Percentiles rank a stretch among this genome's conserved stretches.
phyloP scores from a whole-genome alignment of 768 basidiomycete species.

The Leccinum truebloodii region DNA sequence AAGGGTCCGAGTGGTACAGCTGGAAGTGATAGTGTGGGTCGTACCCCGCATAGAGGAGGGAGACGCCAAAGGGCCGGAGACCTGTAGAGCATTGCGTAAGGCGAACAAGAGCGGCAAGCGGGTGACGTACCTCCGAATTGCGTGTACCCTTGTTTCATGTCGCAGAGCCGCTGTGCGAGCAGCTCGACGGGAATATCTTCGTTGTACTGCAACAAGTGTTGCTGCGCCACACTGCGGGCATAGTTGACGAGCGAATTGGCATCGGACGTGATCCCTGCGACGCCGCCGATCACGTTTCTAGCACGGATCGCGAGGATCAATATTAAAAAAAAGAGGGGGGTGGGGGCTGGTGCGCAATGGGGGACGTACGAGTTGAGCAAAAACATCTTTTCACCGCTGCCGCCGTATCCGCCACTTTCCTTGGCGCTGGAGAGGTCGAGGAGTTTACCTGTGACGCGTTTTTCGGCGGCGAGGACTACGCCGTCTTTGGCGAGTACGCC shows the following conservation, averaged over 20 bases:
- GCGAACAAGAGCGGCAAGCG: neutral
- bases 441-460: conserved; percentile 97
- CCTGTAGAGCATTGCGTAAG: conserved; percentile 40
- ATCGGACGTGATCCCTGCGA: conserved; percentile 95
- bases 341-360: neutral
- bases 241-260: conserved; percentile 97
- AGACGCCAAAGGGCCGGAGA: conserved; percentile 97
- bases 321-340: no score
- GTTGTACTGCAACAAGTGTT: conserved; percentile 86
- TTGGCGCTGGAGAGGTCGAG: conserved; percentile 87
- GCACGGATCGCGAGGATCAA: neutral
- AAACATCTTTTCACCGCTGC: conserved; percentile 98
- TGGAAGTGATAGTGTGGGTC: conserved; percentile 97
- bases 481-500: conserved; percentile 90
- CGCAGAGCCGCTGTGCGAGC: conserved; percentile 89
- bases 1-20: conserved; percentile 97
- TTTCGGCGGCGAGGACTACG: conserved; percentile 91
- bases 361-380: conserved; percentile 80
- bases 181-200: conserved; percentile 98
- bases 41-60: conserved; percentile 93
- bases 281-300: conserved; percentile 90
- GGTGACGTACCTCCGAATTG: conserved; percentile 82
- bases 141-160: conserved; percentile 98
- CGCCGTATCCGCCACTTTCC: conserved; percentile 82
- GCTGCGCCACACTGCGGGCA: conserved; percentile 87